Evolutionary conservation across 345 rosid genomes (phyloP).

Genomic region (Syzygium jambos): DNA sequence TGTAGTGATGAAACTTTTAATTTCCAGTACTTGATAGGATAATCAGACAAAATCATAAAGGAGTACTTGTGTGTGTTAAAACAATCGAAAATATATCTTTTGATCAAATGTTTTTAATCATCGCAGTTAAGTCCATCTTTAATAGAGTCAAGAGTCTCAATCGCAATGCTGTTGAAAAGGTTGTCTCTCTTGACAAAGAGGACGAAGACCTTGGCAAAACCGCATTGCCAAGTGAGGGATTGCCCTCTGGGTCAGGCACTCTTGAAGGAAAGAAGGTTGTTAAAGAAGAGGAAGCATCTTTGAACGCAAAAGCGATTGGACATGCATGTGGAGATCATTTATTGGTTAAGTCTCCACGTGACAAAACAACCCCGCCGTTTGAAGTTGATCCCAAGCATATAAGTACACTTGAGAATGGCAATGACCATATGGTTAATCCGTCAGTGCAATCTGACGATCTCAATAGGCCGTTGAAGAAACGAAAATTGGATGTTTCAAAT

Average conservation of each 20-base stretch:
- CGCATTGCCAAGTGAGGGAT: neutral
- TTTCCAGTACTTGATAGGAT: neutral
- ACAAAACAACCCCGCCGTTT: neutral
- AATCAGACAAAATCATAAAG: neutral
- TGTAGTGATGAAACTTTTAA: neutral
- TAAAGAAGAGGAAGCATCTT: neutral
- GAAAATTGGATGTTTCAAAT: conserved; percentile 18
- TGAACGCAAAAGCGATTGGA: neutral
- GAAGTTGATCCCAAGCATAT: too few relatives aligned
- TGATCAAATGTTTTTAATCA: conserved; percentile 12
- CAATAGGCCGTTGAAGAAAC: conserved; percentile 41
- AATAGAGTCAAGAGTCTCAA: conserved; percentile 31
- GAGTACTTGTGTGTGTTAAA: neutral
- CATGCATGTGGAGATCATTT: neutral
- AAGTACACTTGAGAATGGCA: too few relatives aligned
- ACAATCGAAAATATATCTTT: neutral
- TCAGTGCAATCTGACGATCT: neutral
- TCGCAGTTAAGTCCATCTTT: conserved; percentile 63
- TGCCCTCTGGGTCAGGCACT: neutral
- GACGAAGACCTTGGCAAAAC: conserved; percentile 4
- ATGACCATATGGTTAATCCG: neutral
- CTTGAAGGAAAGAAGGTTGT: neutral
- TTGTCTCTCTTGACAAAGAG: conserved; percentile 14
- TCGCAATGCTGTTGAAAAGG: conserved; percentile 14
- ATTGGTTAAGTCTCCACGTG: neutral